Percentiles rank a stretch among this genome's conserved stretches.
Evolutionary conservation across 2,329 filamentous ascomycete genomes (phyloP).

Genomic region (Cordyceps javanica): DNA sequence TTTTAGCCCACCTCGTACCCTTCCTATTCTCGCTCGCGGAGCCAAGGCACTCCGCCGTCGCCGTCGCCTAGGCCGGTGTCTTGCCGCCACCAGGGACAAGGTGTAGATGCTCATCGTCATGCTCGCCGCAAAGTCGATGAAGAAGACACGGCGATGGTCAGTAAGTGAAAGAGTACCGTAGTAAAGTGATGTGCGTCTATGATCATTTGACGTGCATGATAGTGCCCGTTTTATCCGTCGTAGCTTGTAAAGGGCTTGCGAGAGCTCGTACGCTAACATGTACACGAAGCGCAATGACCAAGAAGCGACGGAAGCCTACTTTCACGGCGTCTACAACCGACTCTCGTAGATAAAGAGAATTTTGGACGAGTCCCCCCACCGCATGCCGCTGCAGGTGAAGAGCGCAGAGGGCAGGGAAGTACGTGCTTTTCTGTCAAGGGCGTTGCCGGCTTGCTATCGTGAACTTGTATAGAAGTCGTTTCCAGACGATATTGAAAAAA

Average conservation of each 20-base stretch:
- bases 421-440: neutral
- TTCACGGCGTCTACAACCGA: neutral
- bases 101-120: neutral
- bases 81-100: neutral
- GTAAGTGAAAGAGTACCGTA: neutral
- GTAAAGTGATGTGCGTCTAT: neutral
- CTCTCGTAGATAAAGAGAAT: neutral
- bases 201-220: neutral
- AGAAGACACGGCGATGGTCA: neutral
- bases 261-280: neutral
- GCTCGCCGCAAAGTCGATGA: neutral
- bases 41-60: neutral
- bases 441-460: neutral
- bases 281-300: neutral
- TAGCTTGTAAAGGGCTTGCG: neutral
- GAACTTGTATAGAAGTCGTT: neutral
- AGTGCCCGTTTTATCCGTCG: neutral
- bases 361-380: neutral
- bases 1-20: neutral
- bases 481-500: neutral
- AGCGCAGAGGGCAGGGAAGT: neutral
- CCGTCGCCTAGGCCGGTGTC: conserved; percentile 2
- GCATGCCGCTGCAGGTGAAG: neutral
- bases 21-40: neutral
- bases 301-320: neutral